Evolutionary conservation across 2,329 filamentous ascomycete species (phyloP), one percentile per base, ranked within the genome.

Genomic region (Didymella exigua): DNA sequence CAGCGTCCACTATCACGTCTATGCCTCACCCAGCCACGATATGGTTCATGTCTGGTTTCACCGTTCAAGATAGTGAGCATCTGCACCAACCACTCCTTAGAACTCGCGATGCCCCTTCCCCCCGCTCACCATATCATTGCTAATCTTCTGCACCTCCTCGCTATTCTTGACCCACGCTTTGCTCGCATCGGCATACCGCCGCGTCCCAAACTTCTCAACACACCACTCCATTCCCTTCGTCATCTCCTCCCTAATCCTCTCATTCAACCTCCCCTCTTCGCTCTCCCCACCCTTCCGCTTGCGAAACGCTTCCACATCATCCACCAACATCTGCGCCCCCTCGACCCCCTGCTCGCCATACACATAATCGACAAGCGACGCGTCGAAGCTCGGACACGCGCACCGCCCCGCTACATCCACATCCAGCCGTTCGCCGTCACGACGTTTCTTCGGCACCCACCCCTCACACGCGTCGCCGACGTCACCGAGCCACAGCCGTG

Each of bases 401-500:
- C 60, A 38, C 41, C 49, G 36, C 26, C 58, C 29, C 13, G 31
- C 29, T 0, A 63, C 45, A 1, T 54, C 51, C 2, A 30, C 23
- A 7, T 53, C 59, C 27, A 71, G 43, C 56, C 47, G 52, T 58
- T 69, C 43, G 1, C 54, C 49, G 31, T 59, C 34, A 0, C 61
- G 50, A 33, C 56, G 58, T 38, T 54, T 54, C 48, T 71, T 71
- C 21, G 70, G 67, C 44, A 45, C 50, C 13, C 44, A 72, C 10
- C 67, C 67, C 54, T 76, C 77, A 76, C 44, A 75, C 62, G 33
- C 58, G 50, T 62, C 69, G 5, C 33, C 44, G 10, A 83, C 78
- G 63, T 82, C 77, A 1, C 68, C 60, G 48, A 81, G 78, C 81
- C 81, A 83, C 0, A 76, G 75, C 29, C 78, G 62, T 6, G 79